These are phyloP conservation scores for Gossypium ekmanianum DNA, from an alignment of 345 rosid genomes.

Conservation along the genomic window DNA sequence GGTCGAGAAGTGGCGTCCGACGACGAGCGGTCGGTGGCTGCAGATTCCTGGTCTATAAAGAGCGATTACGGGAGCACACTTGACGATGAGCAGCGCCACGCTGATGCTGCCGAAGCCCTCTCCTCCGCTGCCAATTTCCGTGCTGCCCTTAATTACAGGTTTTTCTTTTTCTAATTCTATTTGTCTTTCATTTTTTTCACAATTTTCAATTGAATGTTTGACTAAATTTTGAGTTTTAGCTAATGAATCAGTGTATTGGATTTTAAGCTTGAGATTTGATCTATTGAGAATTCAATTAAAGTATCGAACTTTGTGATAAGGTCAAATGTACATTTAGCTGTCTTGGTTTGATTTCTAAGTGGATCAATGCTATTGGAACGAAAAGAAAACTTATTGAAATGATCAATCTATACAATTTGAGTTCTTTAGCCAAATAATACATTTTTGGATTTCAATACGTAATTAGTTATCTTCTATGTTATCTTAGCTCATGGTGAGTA, in stretches of 20 bases:
- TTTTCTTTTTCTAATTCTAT: not conserved
- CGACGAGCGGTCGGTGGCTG: conserved; percentile 93
- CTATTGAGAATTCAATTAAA: not conserved
- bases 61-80: conserved; percentile 97
- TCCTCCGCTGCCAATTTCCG: conserved; percentile 66
- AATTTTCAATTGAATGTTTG: not conserved
- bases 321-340: not conserved
- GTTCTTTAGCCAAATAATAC: not conserved
- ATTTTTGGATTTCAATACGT: not conserved
- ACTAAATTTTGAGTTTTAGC: not conserved
- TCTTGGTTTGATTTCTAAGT: not conserved
- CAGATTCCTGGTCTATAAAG: conserved; percentile 98
- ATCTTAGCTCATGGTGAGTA: not conserved
- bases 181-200: not conserved
- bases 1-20: conserved; percentile 69
- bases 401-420: not conserved
- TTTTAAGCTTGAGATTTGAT: conserved; percentile 12
- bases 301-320: not conserved
- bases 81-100: conserved; percentile 97
- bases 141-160: conserved; percentile 77
- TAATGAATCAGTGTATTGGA: not conserved
- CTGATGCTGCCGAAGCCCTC: conserved; percentile 88
- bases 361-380: not conserved
- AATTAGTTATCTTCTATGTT: not conserved
- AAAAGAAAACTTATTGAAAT: not conserved